phyloP scores from a whole-genome alignment of 345 rosid genomes.

The Hirschfeldia incana region DNA sequence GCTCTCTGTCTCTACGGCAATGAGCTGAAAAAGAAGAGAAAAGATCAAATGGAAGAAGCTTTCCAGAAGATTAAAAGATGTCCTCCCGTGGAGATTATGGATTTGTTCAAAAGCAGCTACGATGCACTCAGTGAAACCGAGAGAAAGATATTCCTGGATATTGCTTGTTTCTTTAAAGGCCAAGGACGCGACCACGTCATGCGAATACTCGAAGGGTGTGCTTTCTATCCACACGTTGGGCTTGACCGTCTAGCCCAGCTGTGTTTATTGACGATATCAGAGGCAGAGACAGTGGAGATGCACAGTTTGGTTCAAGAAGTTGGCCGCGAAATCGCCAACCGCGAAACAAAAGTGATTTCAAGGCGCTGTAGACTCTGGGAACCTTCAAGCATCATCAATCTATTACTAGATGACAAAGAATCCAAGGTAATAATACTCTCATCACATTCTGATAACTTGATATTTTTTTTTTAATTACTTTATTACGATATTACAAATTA shows the following conservation, averaged over 20 bases:
- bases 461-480: too few species aligned
- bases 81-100: neutral
- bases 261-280: slow-evolving; percentile 13
- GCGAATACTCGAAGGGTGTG: slow-evolving; percentile 31
- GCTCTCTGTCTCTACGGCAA: neutral
- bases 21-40: neutral
- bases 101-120: slow-evolving; percentile 28
- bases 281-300: neutral
- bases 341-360: slow-evolving; percentile 8
- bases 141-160: slow-evolving; percentile 36
- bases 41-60: neutral
- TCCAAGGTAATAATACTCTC: neutral
- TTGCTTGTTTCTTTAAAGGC: slow-evolving; percentile 38
- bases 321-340: slow-evolving; percentile 9
- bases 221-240: slow-evolving; percentile 29
- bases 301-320: slow-evolving; percentile 34
- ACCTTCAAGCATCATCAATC: neutral
- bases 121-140: slow-evolving; percentile 29
- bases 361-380: slow-evolving; percentile 25
- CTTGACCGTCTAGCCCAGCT: slow-evolving; percentile 27
- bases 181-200: slow-evolving; percentile 2
- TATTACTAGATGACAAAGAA: slow-evolving; percentile 11
- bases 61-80: neutral
- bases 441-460: neutral
- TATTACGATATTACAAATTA: too few species aligned